Percentiles rank a stretch among this genome's conserved stretches.
These are phyloP conservation scores for Boletus pseudo-olivaceus DNA, from an alignment of 768 basidiomycete genomes.

Conservation along the genomic window DNA sequence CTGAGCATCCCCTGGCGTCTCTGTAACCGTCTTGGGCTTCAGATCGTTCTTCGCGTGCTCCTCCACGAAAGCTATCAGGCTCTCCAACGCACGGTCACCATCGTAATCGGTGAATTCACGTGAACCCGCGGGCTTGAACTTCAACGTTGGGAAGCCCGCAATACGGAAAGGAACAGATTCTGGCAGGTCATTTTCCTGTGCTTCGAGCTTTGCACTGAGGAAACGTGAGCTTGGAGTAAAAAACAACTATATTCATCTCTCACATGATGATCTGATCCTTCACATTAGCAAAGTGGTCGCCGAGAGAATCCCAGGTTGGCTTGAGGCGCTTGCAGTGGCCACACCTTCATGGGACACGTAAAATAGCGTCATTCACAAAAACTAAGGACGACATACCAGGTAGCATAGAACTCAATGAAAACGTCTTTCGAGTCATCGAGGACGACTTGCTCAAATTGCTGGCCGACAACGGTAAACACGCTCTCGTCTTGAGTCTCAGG, in stretches of 20 bases:
- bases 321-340: constrained; percentile 97
- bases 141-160: constrained; percentile 89
- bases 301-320: constrained; percentile 90
- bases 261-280: constrained; percentile 81
- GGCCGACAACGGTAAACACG: constrained; percentile 81
- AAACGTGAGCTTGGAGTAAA: constrained; percentile 7
- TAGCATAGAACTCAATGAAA: constrained; percentile 95
- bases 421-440: constrained; percentile 90
- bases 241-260: constrained; percentile 20
- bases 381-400: constrained; percentile 62
- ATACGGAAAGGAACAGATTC: constrained; percentile 84
- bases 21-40: constrained; percentile 32
- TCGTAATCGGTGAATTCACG: constrained; percentile 89
- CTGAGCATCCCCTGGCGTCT: constrained; percentile 23
- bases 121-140: constrained; percentile 91
- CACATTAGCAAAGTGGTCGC: constrained; percentile 72
- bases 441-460: constrained; percentile 84
- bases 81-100: constrained; percentile 88
- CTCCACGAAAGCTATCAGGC: constrained; percentile 78
- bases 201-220: constrained; percentile 89
- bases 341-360: constrained; percentile 48
- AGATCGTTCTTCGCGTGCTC: constrained; percentile 75
- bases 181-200: constrained; percentile 94
- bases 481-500: constrained; percentile 80
- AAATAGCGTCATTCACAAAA: background rate